phyloP scores from a whole-genome alignment of 2,329 filamentous ascomycete genomes.

The Chaetothyriales sp. region DNA sequence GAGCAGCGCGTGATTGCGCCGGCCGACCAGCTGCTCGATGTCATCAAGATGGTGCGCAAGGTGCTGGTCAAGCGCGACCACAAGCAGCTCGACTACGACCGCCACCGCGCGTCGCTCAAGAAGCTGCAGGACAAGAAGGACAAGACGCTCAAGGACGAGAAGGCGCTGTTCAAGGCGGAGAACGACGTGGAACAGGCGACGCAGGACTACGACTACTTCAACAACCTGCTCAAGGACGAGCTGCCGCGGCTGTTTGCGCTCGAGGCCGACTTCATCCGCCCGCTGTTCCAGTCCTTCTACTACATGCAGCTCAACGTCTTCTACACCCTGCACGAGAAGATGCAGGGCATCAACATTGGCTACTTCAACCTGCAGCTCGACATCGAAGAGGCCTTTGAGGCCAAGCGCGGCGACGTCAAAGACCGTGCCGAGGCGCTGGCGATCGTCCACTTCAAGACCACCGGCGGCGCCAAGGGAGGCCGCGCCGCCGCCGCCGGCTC shows the following conservation, averaged over 20 bases:
- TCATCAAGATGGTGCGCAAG: constrained; percentile 93
- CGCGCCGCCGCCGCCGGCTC: constrained; percentile 17
- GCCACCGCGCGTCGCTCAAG: constrained; percentile 68
- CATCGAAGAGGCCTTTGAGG: constrained; percentile 78
- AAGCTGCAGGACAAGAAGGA: constrained; percentile 98
- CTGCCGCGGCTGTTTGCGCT: constrained; percentile 80
- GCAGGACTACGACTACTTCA: constrained; percentile 96
- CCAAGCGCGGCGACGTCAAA: constrained; percentile 78
- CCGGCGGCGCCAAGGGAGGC: constrained; percentile 42
- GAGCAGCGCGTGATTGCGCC: constrained; percentile 81
- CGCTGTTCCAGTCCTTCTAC: constrained; percentile 97
- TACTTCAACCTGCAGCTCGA: constrained; percentile 91
- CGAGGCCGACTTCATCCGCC: constrained; percentile 88
- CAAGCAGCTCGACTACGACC: constrained; percentile 94
- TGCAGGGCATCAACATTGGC: constrained; percentile 93
- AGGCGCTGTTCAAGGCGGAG: constrained; percentile 91
- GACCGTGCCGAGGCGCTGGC: constrained; percentile 72
- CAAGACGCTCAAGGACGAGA: constrained; percentile 89
- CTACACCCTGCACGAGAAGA: constrained; percentile 93
- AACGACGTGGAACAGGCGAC: constrained; percentile 81
- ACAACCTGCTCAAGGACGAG: constrained; percentile 91
- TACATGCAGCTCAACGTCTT: constrained; percentile 99
- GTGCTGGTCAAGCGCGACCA: constrained; percentile 79
- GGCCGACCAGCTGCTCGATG: constrained; percentile 81
- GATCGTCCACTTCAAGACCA: constrained; percentile 86